Evolutionary conservation across 148 eudicot species (phyloP).

Genomic region (Agrostemma githago): DNA sequence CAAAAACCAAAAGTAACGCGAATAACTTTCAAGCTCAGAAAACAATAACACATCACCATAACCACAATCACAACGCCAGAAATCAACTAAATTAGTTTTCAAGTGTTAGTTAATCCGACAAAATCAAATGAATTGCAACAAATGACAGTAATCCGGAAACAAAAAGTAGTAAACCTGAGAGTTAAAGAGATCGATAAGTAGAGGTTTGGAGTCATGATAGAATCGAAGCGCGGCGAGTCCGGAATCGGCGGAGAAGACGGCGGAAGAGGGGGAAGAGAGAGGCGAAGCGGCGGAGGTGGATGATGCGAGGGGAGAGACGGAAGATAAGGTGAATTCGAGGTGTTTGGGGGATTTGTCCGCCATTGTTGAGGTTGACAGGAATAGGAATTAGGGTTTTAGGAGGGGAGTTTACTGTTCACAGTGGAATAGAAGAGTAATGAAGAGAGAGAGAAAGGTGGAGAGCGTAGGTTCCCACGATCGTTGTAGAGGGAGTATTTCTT

Average conservation of each 20-base stretch:
- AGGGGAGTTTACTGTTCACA: too few species aligned
- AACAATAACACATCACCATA: too few species aligned
- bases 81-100: not conserved
- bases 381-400: slow-evolving; percentile 21
- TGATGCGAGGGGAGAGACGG: slow-evolving; percentile 32
- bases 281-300: slow-evolving; percentile 1
- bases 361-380: slow-evolving; percentile 26
- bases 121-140: not conserved
- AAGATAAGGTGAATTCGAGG: slow-evolving; percentile 30
- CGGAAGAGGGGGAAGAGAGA: slow-evolving; percentile 21
- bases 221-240: slow-evolving; percentile 45
- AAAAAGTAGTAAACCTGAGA: slow-evolving; percentile 36
- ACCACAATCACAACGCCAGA: not conserved
- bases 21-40: not conserved
- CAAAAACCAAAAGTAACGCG: not conserved
- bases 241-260: slow-evolving; percentile 40
- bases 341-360: slow-evolving; percentile 27
- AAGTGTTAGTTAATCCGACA: not conserved
- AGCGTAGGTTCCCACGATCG: not conserved
- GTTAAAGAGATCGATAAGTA: slow-evolving; percentile 33
- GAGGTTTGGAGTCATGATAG: slow-evolving; percentile 28
- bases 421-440: not conserved
- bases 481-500: too few species aligned
- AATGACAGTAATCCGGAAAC: not conserved
- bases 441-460: not conserved